These are phyloP conservation scores for Polytolypa hystricis DNA, from an alignment of 2,329 filamentous ascomycete species.

Conservation along the genomic window DNA sequence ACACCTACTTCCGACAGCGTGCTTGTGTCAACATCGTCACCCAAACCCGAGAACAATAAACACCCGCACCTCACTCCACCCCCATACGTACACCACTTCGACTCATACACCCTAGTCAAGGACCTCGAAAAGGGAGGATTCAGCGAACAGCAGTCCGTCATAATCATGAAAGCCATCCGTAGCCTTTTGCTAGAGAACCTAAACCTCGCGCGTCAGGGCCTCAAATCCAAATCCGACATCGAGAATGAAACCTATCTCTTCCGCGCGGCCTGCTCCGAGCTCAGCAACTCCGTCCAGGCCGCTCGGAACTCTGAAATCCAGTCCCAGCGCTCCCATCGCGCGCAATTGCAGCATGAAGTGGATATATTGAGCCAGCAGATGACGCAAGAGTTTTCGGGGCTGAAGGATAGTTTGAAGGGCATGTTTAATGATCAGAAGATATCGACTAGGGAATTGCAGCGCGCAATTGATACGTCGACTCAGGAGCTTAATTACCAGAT, in stretches of 20 bases:
- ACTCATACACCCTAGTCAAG: slow-evolving; percentile 81
- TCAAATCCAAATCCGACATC: slow-evolving; percentile 84
- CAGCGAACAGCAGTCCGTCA: slow-evolving; percentile 61
- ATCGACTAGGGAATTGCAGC: slow-evolving; percentile 78
- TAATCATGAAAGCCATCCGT: slow-evolving; percentile 85
- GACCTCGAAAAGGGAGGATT: slow-evolving; percentile 64
- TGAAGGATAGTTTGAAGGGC: slow-evolving; percentile 87
- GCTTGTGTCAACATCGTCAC: slow-evolving; percentile 18
- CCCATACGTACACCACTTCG: slow-evolving; percentile 83
- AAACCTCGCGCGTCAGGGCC: slow-evolving; percentile 62
- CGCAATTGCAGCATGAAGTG: slow-evolving; percentile 84
- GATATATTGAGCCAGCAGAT: slow-evolving; percentile 80
- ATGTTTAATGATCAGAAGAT: slow-evolving; percentile 96
- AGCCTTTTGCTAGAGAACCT: slow-evolving; percentile 67
- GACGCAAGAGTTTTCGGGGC: slow-evolving; percentile 65
- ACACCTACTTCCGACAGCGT: slow-evolving; percentile 11
- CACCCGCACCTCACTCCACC: slow-evolving; percentile 49
- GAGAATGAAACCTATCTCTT: slow-evolving; percentile 96
- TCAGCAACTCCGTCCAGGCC: slow-evolving; percentile 75
- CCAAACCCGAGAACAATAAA: slow-evolving; percentile 31
- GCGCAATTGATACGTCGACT: slow-evolving; percentile 72
- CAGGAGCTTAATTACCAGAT: slow-evolving; percentile 97
- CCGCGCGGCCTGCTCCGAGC: slow-evolving; percentile 81
- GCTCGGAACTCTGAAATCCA: slow-evolving; percentile 67
- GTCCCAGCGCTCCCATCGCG: slow-evolving; percentile 69